Conservation (phyloP, 2,329 filamentous ascomycete species). For the Drechslerella coelobrocha region DNA sequence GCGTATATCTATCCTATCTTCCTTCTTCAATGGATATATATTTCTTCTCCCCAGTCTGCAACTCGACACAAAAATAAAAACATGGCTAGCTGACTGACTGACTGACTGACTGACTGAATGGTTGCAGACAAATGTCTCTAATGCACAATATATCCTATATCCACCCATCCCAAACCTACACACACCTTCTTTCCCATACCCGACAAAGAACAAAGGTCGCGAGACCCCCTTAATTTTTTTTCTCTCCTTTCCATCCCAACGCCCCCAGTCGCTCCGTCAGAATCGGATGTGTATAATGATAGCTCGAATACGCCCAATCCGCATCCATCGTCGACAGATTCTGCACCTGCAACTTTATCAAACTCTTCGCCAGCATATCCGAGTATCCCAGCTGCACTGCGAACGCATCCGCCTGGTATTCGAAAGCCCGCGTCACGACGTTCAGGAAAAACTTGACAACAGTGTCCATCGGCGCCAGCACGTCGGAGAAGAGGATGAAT, state of each 20-base stretch:
- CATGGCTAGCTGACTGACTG: too few species aligned
- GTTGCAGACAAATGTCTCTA: too few species aligned
- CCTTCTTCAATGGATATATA: too few species aligned
- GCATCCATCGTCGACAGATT: slow-evolving; percentile 99
- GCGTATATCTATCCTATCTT: too few species aligned
- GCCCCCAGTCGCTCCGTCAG: slow-evolving; percentile 90
- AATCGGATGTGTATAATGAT: slow-evolving; percentile 98
- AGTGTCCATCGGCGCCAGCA: slow-evolving; percentile 92
- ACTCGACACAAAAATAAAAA: too few species aligned
- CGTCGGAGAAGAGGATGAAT: slow-evolving; percentile 96
- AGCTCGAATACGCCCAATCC: slow-evolving; percentile 97
- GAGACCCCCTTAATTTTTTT: slow-evolving; percentile 57
- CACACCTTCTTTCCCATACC: slow-evolving; percentile 13
- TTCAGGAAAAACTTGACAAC: slow-evolving; percentile 96
- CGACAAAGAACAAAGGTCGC: slow-evolving; percentile 41
- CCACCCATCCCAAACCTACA: too few species aligned
- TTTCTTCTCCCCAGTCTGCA: too few species aligned
- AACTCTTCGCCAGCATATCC: slow-evolving; percentile 78
- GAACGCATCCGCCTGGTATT: slow-evolving; percentile 95
- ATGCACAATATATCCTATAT: too few species aligned
- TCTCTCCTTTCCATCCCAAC: slow-evolving; percentile 79
- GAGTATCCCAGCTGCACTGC: slow-evolving; percentile 84
- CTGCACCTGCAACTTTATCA: slow-evolving; percentile 98
- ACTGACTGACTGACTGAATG: too few species aligned
- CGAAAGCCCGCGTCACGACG: slow-evolving; percentile 88